These are phyloP conservation scores for Tubosaeta sp. DNA, from an alignment of 768 basidiomycete species.

Conservation along the genomic window DNA sequence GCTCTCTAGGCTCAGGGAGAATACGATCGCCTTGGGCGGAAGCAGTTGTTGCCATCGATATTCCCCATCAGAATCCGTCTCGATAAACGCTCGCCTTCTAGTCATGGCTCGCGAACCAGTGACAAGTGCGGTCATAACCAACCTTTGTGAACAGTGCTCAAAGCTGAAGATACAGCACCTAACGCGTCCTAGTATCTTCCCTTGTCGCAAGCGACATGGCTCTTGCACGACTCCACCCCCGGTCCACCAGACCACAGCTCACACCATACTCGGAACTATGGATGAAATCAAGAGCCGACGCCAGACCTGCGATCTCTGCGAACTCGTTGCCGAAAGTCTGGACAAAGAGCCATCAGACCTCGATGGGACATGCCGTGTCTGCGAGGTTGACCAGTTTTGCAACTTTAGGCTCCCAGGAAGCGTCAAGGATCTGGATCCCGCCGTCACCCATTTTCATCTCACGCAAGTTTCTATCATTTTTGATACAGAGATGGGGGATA, in stretches of 20 bases:
- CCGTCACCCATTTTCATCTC: conserved; percentile 13
- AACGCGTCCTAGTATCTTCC: not conserved
- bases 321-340: conserved; percentile 9
- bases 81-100: not conserved
- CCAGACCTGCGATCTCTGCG: conserved; percentile 9
- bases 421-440: conserved; percentile 1
- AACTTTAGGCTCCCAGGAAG: conserved; percentile 2
- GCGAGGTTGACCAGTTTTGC: conserved; percentile 1
- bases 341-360: conserved; percentile 9
- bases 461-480: conserved; percentile 5
- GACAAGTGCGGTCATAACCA: not conserved
- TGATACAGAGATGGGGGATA: not conserved
- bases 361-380: conserved; percentile 1
- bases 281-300: conserved; percentile 13
- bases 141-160: not conserved
- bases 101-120: not conserved
- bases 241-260: not conserved
- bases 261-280: conserved; percentile 7
- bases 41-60: not conserved
- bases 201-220: not conserved
- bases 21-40: too few relatives aligned
- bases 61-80: not conserved
- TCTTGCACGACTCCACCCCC: not conserved
- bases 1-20: too few relatives aligned
- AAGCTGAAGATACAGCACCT: not conserved